A percentile compares a stretch with the other conserved stretches of the same genome.
Evolutionary conservation across 805 yeast genomes (phyloP).

Genomic region (Schizosaccharomyces octosporus): DNA sequence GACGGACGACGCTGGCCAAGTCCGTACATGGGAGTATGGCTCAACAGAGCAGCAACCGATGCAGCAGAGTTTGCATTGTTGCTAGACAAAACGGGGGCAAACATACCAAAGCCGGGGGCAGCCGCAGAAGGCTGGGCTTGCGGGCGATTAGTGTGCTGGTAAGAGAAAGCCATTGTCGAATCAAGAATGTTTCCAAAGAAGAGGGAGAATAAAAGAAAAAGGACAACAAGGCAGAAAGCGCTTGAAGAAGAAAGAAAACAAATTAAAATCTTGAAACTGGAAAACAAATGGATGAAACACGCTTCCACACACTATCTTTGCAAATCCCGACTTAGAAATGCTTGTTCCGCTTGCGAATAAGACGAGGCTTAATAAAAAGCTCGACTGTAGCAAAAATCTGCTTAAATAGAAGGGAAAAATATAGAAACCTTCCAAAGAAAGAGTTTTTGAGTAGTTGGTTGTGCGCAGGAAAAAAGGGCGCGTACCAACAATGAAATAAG

Average conservation of each 20-base stretch:
- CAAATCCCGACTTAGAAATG: not conserved
- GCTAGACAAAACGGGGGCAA: not conserved
- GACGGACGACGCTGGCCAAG: conserved; percentile 1
- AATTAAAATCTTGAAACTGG: too few relatives aligned
- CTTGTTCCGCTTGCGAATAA: not conserved
- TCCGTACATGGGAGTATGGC: not conserved
- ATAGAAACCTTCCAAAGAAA: not conserved
- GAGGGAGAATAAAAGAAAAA: not conserved
- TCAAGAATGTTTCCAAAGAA: not conserved
- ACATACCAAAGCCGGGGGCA: not conserved
- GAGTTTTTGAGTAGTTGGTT: not conserved
- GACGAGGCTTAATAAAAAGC: conserved; percentile 1
- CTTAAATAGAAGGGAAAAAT: not conserved
- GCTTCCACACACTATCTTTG: not conserved
- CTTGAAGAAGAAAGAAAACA: not conserved
- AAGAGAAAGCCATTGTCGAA: not conserved
- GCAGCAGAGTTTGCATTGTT: not conserved
- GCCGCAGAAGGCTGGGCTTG: not conserved
- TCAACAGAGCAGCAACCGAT: not conserved
- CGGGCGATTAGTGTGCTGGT: not conserved
- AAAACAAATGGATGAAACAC: not conserved
- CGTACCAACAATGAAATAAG: too few relatives aligned
- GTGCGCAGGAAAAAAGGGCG: not conserved
- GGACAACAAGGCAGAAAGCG: not conserved
- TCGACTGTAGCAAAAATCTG: not conserved